These are phyloP conservation scores for Secale cereale DNA, from an alignment of 176 grass and related monocot species.

Conservation along the genomic window DNA sequence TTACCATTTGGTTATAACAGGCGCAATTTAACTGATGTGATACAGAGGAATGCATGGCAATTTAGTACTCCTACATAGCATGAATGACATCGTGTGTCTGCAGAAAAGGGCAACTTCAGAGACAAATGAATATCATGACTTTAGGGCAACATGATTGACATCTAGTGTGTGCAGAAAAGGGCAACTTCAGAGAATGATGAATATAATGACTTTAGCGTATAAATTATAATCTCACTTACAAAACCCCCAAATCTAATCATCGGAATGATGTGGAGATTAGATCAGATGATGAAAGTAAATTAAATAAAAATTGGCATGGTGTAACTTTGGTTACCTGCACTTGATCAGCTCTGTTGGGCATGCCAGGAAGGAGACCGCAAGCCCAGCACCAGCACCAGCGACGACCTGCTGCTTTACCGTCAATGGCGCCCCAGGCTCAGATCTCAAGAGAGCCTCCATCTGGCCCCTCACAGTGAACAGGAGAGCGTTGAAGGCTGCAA, in stretches of 20 bases:
- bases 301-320: background rate
- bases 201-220: background rate
- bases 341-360: constrained; percentile 95
- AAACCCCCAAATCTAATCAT: background rate
- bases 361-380: constrained; percentile 77
- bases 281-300: background rate
- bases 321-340: constrained; percentile 58
- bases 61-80: background rate
- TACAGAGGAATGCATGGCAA: background rate
- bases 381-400: constrained; percentile 65
- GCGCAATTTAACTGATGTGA: background rate
- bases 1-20: background rate
- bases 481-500: constrained; percentile 82
- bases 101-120: background rate
- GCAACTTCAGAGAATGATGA: background rate
- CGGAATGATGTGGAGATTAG: background rate
- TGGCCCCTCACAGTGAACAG: constrained; percentile 84
- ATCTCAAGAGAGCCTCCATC: constrained; percentile 71
- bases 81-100: background rate
- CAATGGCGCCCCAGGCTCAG: constrained; percentile 43
- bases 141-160: background rate
- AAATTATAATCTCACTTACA: no score
- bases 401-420: constrained; percentile 75
- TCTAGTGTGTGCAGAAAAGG: background rate
- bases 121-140: background rate